Percentiles rank a stretch among this genome's conserved stretches.
Conservation (phyloP, 345 rosid genomes). For the Lepidium aucheri region DNA sequence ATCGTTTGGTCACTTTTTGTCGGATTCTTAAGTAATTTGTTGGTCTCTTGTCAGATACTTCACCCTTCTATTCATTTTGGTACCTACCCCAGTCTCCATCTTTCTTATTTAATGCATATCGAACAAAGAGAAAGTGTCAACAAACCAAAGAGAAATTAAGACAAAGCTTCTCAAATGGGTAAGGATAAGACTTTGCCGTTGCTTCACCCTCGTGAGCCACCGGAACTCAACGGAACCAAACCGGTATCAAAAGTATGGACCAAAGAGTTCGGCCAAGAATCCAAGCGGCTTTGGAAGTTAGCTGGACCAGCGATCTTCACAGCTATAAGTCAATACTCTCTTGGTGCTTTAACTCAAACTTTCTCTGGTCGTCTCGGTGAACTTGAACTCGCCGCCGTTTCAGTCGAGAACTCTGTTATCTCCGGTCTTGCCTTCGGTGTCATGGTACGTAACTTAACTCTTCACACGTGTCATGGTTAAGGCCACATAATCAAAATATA, state of each 20-base stretch:
- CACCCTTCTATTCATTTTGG: background rate
- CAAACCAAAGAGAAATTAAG: background rate
- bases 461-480: background rate
- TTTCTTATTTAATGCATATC: background rate
- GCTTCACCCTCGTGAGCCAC: constrained; percentile 20
- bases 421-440: constrained; percentile 84
- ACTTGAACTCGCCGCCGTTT: constrained; percentile 76
- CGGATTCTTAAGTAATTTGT: background rate
- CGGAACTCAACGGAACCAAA: constrained; percentile 6
- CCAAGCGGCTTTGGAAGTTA: constrained; percentile 62
- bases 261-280: constrained; percentile 56
- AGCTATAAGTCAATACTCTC: constrained; percentile 62
- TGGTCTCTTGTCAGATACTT: background rate
- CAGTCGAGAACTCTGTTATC: constrained; percentile 82
- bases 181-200: constrained; percentile 17
- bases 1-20: background rate
- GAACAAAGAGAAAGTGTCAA: background rate
- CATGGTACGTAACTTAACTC: constrained; percentile 48
- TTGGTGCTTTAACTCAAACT: constrained; percentile 87
- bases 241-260: constrained; percentile 18
- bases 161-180: constrained; percentile 1
- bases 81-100: constrained; percentile 10
- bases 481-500: background rate
- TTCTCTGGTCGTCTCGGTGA: constrained; percentile 70
- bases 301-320: constrained; percentile 94